phyloP scores from a whole-genome alignment of 73 alveolate genomes.

The Paramecium octaurelia region DNA sequence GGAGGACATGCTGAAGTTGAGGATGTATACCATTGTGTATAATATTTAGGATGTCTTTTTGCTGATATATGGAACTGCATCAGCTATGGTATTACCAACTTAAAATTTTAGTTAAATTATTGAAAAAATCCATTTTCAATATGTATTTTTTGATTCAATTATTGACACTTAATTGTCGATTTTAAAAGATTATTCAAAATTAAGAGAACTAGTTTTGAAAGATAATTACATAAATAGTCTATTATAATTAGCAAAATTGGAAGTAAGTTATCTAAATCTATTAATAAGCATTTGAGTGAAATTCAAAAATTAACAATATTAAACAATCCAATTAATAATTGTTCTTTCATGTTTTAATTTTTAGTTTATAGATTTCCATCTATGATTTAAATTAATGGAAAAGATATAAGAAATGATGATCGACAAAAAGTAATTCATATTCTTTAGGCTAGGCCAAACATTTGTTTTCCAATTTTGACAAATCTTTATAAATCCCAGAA shows the following conservation, averaged over 20 bases:
- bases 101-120: constrained; percentile 83
- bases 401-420: constrained; percentile 82
- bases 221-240: constrained; percentile 87
- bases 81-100: constrained; percentile 82
- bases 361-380: constrained; percentile 94
- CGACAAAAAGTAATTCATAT: constrained; percentile 32
- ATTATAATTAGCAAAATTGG: constrained; percentile 87
- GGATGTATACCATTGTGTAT: constrained; percentile 57
- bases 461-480: constrained; percentile 88
- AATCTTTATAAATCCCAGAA: constrained; percentile 78
- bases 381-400: constrained; percentile 82
- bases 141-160: constrained; percentile 84
- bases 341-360: constrained; percentile 71
- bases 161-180: constrained; percentile 78
- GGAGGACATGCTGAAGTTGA: constrained; percentile 99
- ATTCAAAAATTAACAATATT: constrained; percentile 78
- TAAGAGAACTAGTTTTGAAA: constrained; percentile 77
- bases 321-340: constrained; percentile 66
- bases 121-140: constrained; percentile 84
- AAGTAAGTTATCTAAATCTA: constrained; percentile 64
- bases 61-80: constrained; percentile 93
- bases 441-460: constrained; percentile 67
- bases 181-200: constrained; percentile 79
- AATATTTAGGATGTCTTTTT: constrained; percentile 71
- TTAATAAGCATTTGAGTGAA: constrained; percentile 66